Conservation (phyloP, 2,329 filamentous ascomycete genomes). For the Fusarium sp. region DNA sequence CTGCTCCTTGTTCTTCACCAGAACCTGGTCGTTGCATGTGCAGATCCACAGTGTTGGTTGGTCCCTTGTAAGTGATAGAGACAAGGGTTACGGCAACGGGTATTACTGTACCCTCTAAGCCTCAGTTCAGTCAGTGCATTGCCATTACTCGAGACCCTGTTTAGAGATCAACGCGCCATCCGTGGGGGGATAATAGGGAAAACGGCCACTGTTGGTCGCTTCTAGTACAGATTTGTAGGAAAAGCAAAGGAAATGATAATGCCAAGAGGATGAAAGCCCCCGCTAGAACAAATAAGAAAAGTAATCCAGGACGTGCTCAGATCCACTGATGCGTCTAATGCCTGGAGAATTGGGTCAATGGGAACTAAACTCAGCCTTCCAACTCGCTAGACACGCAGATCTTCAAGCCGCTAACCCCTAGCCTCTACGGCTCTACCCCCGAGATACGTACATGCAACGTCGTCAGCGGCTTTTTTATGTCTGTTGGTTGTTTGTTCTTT, state of each 20-base stretch:
- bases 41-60: slow-evolving; percentile 19
- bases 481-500: not conserved
- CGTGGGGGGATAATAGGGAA: not conserved
- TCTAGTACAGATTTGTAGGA: not conserved
- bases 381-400: not conserved
- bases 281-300: not conserved
- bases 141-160: slow-evolving; percentile 8
- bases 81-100: not conserved
- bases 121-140: not conserved
- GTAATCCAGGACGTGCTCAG: not conserved
- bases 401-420: not conserved
- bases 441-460: not conserved
- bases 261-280: not conserved
- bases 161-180: not conserved
- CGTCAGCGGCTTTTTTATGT: not conserved
- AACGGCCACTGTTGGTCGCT: not conserved
- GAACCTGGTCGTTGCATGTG: slow-evolving; percentile 8
- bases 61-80: not conserved
- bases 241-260: not conserved
- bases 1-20: not conserved
- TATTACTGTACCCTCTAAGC: not conserved
- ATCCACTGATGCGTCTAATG: not conserved
- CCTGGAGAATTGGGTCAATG: not conserved
- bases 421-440: not conserved
- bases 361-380: not conserved